Conservation (phyloP, 192 early-diverging fungal species). For the Physocladia obscura region DNA sequence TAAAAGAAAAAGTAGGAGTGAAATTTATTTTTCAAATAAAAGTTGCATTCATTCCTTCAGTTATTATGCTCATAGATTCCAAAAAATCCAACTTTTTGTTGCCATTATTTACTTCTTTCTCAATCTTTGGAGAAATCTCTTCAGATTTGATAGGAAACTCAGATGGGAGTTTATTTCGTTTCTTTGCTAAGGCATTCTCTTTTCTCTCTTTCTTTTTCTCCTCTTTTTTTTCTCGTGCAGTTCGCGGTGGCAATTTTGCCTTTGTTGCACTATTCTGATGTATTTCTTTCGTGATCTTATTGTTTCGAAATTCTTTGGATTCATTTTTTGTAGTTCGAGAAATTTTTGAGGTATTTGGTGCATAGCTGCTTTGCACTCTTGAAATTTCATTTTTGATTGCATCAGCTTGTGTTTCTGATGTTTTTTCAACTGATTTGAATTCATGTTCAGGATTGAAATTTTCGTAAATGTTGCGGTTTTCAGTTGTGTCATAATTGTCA, state of each 20-base stretch:
- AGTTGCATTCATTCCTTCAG: constrained; percentile 2
- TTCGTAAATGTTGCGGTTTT: neutral
- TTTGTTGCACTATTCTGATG: neutral
- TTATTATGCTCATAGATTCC: neutral
- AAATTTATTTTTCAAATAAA: no score
- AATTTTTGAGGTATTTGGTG: neutral
- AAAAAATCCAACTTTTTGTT: neutral
- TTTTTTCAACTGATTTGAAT: neutral
- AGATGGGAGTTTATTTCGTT: constrained; percentile 11
- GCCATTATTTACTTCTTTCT: neutral
- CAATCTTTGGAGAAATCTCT: neutral
- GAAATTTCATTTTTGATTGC: neutral
- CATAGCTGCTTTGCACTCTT: neutral
- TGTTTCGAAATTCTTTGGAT: neutral
- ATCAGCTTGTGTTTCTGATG: neutral
- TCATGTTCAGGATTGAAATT: no score
- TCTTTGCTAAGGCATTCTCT: constrained; percentile 26
- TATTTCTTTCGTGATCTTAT: neutral
- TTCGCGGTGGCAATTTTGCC: neutral
- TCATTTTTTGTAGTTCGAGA: neutral
- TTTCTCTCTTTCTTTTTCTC: constrained; percentile 28
- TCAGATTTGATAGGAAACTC: neutral
- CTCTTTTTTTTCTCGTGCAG: neutral
- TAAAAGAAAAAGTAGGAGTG: no score
- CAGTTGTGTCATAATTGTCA: neutral